These are phyloP conservation scores for Fraxinus americana DNA, from an alignment of 257 asterid genomes.

Conservation along the genomic window DNA sequence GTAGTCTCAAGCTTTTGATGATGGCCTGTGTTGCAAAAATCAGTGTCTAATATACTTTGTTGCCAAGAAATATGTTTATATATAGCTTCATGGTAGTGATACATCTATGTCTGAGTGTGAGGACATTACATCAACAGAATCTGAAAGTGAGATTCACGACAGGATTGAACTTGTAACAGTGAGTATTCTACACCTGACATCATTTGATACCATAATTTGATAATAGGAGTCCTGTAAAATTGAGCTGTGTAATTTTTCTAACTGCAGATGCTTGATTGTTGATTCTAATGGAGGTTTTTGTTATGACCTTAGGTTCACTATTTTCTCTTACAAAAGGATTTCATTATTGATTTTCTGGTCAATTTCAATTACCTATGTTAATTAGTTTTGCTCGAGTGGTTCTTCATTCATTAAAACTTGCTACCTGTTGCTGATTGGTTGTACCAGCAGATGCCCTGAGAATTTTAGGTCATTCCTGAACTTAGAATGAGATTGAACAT, in stretches of 20 bases:
- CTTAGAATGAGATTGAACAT: too few relatives aligned
- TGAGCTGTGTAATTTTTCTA: neutral
- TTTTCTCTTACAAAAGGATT: too few relatives aligned
- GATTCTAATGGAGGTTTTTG: neutral
- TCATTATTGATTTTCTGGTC: neutral
- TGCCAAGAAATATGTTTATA: neutral
- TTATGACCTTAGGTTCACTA: neutral
- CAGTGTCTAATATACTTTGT: neutral
- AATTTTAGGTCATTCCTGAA: too few relatives aligned
- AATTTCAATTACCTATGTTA: neutral
- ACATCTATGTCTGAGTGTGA: neutral
- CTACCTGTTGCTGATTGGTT: neutral
- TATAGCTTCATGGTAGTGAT: neutral
- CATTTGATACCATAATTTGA: neutral
- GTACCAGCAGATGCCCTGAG: neutral
- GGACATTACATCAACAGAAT: neutral
- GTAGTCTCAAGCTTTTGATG: neutral
- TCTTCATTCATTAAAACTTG: neutral
- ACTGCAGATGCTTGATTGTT: neutral
- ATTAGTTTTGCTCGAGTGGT: neutral
- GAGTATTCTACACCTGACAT: neutral
- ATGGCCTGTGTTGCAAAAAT: neutral
- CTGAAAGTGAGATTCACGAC: neutral
- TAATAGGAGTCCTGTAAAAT: neutral
- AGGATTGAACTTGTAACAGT: neutral